Percentiles rank a stretch among this genome's conserved stretches.
phyloP scores from a whole-genome alignment of 2,329 filamentous ascomycete genomes.

The Rasamsonia emersonii region DNA sequence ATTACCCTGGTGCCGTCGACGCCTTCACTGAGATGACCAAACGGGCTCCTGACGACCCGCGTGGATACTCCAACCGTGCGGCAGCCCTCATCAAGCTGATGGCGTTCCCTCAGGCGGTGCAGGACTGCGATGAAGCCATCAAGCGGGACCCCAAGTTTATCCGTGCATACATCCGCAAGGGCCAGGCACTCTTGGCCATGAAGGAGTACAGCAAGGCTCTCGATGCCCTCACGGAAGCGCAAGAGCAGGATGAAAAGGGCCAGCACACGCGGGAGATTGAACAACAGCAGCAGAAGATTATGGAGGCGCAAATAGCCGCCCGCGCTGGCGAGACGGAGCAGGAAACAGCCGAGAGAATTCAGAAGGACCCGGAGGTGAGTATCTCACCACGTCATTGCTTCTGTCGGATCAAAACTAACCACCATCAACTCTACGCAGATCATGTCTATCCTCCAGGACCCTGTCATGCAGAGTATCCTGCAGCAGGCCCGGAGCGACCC shows the following conservation, averaged over 20 bases:
- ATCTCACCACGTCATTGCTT: constrained; percentile 2
- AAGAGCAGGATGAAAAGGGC: constrained; percentile 64
- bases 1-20: constrained; percentile 91
- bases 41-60: constrained; percentile 82
- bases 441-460: constrained; percentile 84
- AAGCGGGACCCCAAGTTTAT: constrained; percentile 88
- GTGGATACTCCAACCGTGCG: constrained; percentile 94
- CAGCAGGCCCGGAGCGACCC: constrained; percentile 95
- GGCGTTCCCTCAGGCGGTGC: constrained; percentile 84
- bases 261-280: constrained; percentile 89
- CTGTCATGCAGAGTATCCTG: constrained; percentile 94
- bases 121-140: constrained; percentile 87
- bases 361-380: constrained; percentile 79
- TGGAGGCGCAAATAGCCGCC: constrained; percentile 79
- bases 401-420: constrained; percentile 2
- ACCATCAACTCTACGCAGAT: constrained; percentile 45
- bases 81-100: constrained; percentile 96
- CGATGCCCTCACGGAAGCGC: constrained; percentile 77
- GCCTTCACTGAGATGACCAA: constrained; percentile 97
- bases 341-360: constrained; percentile 84
- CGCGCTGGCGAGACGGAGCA: constrained; percentile 94
- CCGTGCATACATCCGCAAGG: constrained; percentile 92
- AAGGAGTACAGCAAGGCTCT: constrained; percentile 94
- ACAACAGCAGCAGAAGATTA: constrained; percentile 84
- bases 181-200: constrained; percentile 93